phyloP scores from a whole-genome alignment of 495 filamentous ascomycete species.

The Xylaria longipes region DNA sequence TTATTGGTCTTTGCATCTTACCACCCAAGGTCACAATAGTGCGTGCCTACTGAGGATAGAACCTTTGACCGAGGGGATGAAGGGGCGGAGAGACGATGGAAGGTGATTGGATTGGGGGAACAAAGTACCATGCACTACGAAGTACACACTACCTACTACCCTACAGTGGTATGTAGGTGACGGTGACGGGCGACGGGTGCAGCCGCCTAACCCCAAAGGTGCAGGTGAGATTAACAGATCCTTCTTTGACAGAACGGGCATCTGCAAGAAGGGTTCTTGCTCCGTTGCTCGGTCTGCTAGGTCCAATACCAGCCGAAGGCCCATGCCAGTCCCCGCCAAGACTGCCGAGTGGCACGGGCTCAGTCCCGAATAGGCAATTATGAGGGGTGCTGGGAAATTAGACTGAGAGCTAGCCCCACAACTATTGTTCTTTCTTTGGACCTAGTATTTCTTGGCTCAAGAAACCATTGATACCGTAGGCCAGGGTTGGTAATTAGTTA shows the following conservation, averaged over 20 bases:
- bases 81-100: neutral
- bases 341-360: neutral
- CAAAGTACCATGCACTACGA: neutral
- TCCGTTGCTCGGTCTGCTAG: conserved; percentile 14
- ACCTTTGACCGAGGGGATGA: conserved; percentile 9
- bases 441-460: neutral
- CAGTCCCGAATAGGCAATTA: conserved; percentile 17
- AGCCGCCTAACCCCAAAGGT: neutral
- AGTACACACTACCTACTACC: neutral
- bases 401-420: neutral
- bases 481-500: too few species aligned
- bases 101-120: neutral
- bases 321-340: conserved; percentile 10
- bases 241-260: conserved; percentile 12
- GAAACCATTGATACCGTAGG: too few species aligned
- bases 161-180: neutral
- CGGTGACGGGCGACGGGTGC: neutral
- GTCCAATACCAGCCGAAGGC: too few species aligned
- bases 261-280: conserved; percentile 16
- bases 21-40: neutral
- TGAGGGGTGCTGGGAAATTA: conserved; percentile 22
- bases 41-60: conserved; percentile 1
- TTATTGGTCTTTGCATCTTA: neutral
- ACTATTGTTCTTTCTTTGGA: neutral
- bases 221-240: neutral